Base-by-base conservation (phyloP, 306 rosid species). In the Ochetophila trinervis region DNA sequence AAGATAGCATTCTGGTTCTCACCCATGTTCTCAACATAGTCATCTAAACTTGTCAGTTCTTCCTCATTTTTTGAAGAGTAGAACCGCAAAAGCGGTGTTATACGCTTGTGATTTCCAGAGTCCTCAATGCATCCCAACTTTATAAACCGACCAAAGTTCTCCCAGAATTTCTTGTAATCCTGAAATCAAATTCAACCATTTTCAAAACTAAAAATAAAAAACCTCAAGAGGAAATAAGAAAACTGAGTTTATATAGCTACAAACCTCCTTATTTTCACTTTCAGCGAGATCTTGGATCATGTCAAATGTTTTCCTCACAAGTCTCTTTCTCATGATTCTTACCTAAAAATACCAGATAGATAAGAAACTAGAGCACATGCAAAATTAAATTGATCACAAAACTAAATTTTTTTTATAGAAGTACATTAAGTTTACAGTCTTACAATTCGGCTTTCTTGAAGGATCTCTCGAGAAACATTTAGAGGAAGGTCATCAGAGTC, bases 131-230 rank as follows among this genome's bases (percentile, higher is more conserved):
- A 94, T 15, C 99, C 99, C 57, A 94, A 83, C 77, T 94, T 94
- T 17, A 90, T 12, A 50, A 94, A 90, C 74, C 99, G 83, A 63
- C 99, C 99, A 62, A 90, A 94, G 91, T 90, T 94, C 86, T 94
- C 99, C 99, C 97, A 94, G 65, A 94, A 82, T 83, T 94, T 94
- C 83, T 88, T 94, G 86, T 90, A 94, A 74, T 90, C 96, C 98
- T 92, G 82, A 47, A 75, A 76, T 53, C 63, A 42, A 51, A 68
- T 15, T 55, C 69, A 68, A 60, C 20, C 49, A 58, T 53, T 34
- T 54, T 61, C 18, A 13, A 22, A 53, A 63, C 68, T 44, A 64
- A 63, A 32, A 65, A 74, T 8, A n/a, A 77, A 65, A 21, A 16
- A 16, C 62, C 67, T 49, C 72, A 27, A 40, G 36, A 62, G 57